Evolutionary conservation across 768 basidiomycete genomes (phyloP), one percentile per base, ranked within the genome.

Genomic region (Naganishia vishniacii): DNA sequence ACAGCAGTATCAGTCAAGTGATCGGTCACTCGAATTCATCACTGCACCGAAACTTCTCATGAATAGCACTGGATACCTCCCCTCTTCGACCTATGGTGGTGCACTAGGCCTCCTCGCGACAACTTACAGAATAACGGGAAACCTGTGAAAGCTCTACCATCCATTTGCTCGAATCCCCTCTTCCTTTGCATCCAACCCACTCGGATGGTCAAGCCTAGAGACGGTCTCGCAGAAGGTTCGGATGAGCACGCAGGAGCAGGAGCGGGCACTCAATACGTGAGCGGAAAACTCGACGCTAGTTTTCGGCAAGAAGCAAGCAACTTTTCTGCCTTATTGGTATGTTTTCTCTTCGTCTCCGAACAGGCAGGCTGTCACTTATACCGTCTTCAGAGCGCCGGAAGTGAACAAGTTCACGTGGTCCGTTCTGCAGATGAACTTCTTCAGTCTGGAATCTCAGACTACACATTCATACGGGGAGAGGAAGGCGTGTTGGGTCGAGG

Each of bases 401-500:
- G 20, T 13, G 62, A 64, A 58, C 4, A 51, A 13, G 32, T 64
- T 1, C 41, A 47, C 37, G 56, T 64, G 59, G 67, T 72, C 26
- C 58, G 64, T 1, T 72, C 74, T n/a, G 71, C 78, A 23, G 79
- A 80, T 59, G 65, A 67, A 2, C 65, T 78, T 26, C 71, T 80
- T 6, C 65, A 67, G 11, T 16, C 62, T 8, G 79, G 79, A 18
- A 74, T 80, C 40, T 75, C 61, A 31, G 79, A 78, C 37, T 79
- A 79, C 64, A 76, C 77, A 9, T 78, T 75, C 62, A 28, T 73
- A 2, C 64, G 67, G 3, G 51, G 65, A 3, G 45, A 42, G 4
- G 70, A 68, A 1, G 66, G 70, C 0, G 56, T 74, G n/a, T 66
- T 81, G 9, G 80, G 80, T 1, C 70, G 70, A 61, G 80, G 80